Evolutionary conservation across 371 early-diverging fungal genomes (phyloP), one percentile per base, ranked within the genome.

Genomic region (Zancudomyces culisetae): DNA sequence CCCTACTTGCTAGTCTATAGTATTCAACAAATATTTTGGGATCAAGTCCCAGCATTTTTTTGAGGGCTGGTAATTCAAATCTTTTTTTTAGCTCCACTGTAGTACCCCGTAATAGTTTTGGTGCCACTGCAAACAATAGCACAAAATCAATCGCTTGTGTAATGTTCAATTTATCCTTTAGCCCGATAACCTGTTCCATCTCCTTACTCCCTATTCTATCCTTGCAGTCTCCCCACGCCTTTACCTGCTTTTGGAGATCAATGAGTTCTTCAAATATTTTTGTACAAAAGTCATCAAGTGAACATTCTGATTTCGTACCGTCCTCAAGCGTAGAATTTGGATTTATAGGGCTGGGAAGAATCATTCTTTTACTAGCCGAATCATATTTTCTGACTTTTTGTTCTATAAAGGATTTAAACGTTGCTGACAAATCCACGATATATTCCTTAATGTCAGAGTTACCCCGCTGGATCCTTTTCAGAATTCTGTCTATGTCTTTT

Each of bases 21-120:
- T 10, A 35, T 6, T 15, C 15, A 10, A 35, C 6, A 35, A 35
- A 35, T 15, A 35, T 6, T 15, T 35, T 6, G 6, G 35, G 10
- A 35, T 49, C 35, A 49, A 49, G 22, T 22, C 50, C 50, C 28
- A 30, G 22, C n/a, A n/a, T n/a, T 3, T 23, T 49, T 49, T 49
- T 22, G 18, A 49, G 27, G 8, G 8, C 6, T 18, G 3, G 19
- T 18, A 30, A 49, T 29, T 35, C 39, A 22, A 49, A 4, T 49
- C 50, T 27, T 27, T 22, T 29, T 19, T 29, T 20, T 29, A 49
- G 20, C 8, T 27, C 18, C 20, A 49, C 39, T 2, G 18, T 8
- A 13, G 50, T 49, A 8, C 28, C 28, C 10, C 8, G 2, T 21
- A 29, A 6, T 3, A 49, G 21, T 6, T 35, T 49, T 13, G 50